phyloP scores from a whole-genome alignment of 352 stramenopile species.

The Pythium phragmiticola region DNA sequence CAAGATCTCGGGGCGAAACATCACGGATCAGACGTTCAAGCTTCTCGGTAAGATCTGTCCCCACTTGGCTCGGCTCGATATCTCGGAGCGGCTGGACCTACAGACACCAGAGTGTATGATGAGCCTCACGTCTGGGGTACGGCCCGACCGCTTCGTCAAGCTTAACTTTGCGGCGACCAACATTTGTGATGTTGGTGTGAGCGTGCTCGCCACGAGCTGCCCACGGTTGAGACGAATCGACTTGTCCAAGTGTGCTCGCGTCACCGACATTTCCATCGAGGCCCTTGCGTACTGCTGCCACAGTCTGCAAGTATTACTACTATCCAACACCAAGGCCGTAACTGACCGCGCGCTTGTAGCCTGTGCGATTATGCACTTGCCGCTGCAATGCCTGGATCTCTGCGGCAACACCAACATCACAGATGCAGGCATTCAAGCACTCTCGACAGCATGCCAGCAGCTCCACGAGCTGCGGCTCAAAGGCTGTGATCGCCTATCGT shows the following conservation, averaged over 20 bases:
- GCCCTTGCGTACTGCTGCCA: slow-evolving; percentile 50
- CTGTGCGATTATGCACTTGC: slow-evolving; percentile 41
- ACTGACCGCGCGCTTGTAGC: slow-evolving; percentile 49
- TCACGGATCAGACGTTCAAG: slow-evolving; percentile 47
- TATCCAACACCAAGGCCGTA: slow-evolving; percentile 41
- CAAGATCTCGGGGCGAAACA: slow-evolving; percentile 52
- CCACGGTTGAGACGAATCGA: slow-evolving; percentile 45
- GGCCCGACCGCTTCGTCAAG: slow-evolving; percentile 21
- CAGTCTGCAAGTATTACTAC: slow-evolving; percentile 34
- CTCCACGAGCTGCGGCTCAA: slow-evolving; percentile 60
- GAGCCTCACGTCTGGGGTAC: slow-evolving; percentile 25
- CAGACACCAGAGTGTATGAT: slow-evolving; percentile 45
- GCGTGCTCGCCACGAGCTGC: slow-evolving; percentile 47
- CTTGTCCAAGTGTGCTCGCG: slow-evolving; percentile 55
- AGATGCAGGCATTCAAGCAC: slow-evolving; percentile 37
- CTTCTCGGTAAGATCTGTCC: slow-evolving; percentile 56
- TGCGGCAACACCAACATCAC: slow-evolving; percentile 63
- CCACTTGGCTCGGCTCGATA: slow-evolving; percentile 38
- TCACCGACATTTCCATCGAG: slow-evolving; percentile 53
- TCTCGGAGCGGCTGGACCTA: slow-evolving; percentile 48
- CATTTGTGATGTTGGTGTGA: slow-evolving; percentile 61
- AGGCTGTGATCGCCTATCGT: slow-evolving; percentile 60
- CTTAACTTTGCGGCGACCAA: slow-evolving; percentile 56
- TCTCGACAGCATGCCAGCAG: slow-evolving; percentile 40
- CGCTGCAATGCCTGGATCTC: slow-evolving; percentile 48